Evolutionary conservation across 1,284 basidiomycete genomes (phyloP), one percentile per base, ranked within the genome.

Genomic region (Apiotrichum montevideense): DNA sequence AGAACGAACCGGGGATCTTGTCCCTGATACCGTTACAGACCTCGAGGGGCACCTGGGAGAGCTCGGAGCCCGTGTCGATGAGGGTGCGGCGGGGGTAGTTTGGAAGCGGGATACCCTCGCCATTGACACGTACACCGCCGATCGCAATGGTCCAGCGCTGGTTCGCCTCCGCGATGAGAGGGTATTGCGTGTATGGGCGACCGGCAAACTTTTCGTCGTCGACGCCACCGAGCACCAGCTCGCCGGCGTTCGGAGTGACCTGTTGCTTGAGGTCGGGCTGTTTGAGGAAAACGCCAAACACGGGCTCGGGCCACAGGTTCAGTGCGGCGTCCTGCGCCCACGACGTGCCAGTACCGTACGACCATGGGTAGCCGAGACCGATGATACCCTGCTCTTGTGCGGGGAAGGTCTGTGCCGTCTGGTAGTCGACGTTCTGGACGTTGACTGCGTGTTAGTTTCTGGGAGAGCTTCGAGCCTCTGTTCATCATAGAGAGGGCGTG

Each of bases 31-130:
- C 74, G 0, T 81, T 68, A 39, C 93, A 83, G 46, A 80, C 77
- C 9, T 71, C 65, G 0, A 82, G 15, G 0, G 94, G 92, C 0
- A 87, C 90, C 9, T 88, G 91, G 53, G 97, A 82, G 37, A 95
- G 83, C 0, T 93, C 95, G 1, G 92, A 95, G 58, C 92, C 93
- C 0, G 78, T 79, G 65, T 80, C 79, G 61, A 80, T 78, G 37
- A 79, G 78, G 10, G 74, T 29, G 21, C 21, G 21, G n/a, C n/a
- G 11, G 5, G n/a, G 5, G 32, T 35, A 14, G 33, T 46, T 13
- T 11, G 35, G 2, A 13, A 56, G 8, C 21, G 21, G 21, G 21
- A 21, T 21, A 21, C 21, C 21, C 10, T 42, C 34, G 32, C 46
- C 40, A 35, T 54, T 35, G 40, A 43, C n/a, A n/a, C 29, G 47